phyloP scores from a whole-genome alignment of 768 basidiomycete genomes.

The Clavulina sp. region DNA sequence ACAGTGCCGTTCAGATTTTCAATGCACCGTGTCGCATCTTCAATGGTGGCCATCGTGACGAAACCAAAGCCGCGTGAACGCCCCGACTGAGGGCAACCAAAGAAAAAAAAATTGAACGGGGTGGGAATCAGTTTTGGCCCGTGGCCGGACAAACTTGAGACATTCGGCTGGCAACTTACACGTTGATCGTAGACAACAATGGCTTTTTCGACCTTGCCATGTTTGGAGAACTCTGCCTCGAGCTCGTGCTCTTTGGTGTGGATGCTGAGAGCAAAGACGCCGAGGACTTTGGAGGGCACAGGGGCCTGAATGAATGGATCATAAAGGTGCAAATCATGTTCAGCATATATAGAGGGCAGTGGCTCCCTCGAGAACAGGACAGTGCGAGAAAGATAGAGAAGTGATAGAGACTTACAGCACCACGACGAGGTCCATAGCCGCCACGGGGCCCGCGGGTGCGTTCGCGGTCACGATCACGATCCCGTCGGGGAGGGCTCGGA shows the following conservation, averaged over 20 bases:
- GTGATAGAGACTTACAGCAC: too few species aligned
- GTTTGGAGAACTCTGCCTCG: slow-evolving; percentile 82
- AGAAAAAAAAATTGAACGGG: slow-evolving; percentile 7
- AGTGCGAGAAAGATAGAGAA: too few species aligned
- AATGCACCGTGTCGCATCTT: slow-evolving; percentile 78
- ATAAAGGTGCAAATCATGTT: too few species aligned
- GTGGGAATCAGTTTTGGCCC: background rate
- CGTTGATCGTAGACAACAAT: slow-evolving; percentile 94
- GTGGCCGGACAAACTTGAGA: background rate
- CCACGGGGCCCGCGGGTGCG: slow-evolving; percentile 16
- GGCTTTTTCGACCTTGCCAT: slow-evolving; percentile 84
- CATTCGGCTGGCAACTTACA: slow-evolving; percentile 31
- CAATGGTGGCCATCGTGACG: slow-evolving; percentile 79
- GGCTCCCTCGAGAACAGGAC: too few species aligned
- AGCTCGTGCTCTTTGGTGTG: slow-evolving; percentile 86
- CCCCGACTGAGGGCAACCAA: slow-evolving; percentile 43
- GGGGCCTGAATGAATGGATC: slow-evolving; percentile 60
- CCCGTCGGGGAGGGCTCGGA: slow-evolving; percentile 21
- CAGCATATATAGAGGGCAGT: too few species aligned
- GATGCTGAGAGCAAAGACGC: slow-evolving; percentile 97
- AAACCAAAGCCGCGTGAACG: slow-evolving; percentile 97
- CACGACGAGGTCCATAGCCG: too few species aligned
- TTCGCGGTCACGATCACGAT: slow-evolving; percentile 33
- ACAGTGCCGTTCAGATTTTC: slow-evolving; percentile 84
- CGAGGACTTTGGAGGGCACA: slow-evolving; percentile 74